These are phyloP conservation scores for Epicoccum nigrum DNA, from an alignment of 2,329 filamentous ascomycete genomes.

Conservation along the genomic window DNA sequence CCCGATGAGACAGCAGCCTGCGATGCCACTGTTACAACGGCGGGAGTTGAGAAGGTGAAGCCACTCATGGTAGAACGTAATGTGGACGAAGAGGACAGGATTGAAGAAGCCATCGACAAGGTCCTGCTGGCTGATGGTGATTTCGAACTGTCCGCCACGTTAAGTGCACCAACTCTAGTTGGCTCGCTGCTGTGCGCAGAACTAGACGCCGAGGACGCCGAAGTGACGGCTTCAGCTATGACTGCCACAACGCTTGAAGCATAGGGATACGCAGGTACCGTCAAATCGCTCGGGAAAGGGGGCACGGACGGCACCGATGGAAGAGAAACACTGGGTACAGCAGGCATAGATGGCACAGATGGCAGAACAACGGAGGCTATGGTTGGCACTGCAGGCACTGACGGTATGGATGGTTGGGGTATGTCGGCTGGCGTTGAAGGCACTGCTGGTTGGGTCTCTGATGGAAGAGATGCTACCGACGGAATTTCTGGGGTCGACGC, in stretches of 20 bases:
- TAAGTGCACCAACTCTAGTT: constrained; percentile 7
- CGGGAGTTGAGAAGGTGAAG: constrained; percentile 1
- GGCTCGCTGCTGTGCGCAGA: constrained; percentile 10
- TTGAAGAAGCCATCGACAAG: constrained; percentile 4
- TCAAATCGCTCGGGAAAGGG: constrained; percentile 43
- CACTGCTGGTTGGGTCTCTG: constrained; percentile 1
- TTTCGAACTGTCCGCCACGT: neutral
- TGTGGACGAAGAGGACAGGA: constrained; percentile 5
- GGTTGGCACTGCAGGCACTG: neutral
- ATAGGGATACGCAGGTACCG: constrained; percentile 44
- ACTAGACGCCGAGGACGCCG: constrained; percentile 17
- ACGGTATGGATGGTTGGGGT: neutral
- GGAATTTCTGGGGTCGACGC: constrained; percentile 4
- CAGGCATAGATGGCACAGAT: constrained; percentile 23
- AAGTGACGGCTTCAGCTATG: constrained; percentile 12
- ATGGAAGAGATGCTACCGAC: constrained; percentile 2
- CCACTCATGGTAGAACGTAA: constrained; percentile 3
- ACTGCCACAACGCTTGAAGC: constrained; percentile 23
- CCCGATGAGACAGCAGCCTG: constrained; percentile 4
- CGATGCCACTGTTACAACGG: neutral
- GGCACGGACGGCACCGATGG: constrained; percentile 42
- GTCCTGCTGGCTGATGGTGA: constrained; percentile 6
- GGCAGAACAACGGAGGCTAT: constrained; percentile 16
- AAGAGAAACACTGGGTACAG: constrained; percentile 17
- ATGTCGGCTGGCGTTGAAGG: neutral